Percentiles rank a stretch among this genome's conserved stretches.
Evolutionary conservation across 371 early-diverging fungal genomes (phyloP).

Genomic region (Sporodiniella umbellata): DNA sequence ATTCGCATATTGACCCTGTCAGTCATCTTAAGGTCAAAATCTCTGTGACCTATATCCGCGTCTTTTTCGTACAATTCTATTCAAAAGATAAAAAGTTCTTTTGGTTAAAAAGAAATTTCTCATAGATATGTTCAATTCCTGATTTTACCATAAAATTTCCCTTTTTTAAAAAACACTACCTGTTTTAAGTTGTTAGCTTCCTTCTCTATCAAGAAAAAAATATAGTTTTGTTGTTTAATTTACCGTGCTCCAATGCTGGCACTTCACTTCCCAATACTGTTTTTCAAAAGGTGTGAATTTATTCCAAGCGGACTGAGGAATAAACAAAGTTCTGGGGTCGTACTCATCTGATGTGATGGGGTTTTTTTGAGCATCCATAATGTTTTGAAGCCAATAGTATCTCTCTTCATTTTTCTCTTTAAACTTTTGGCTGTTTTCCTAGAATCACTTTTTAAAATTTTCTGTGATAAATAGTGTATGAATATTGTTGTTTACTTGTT

Average conservation of each 20-base stretch:
- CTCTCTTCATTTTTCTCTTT: slow-evolving; percentile 85
- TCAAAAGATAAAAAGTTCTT: background rate
- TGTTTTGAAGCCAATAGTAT: slow-evolving; percentile 83
- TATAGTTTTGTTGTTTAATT: no score
- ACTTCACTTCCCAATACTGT: slow-evolving; percentile 99
- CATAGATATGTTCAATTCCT: no score
- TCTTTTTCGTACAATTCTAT: slow-evolving; percentile 99
- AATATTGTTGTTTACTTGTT: background rate
- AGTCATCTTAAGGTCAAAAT: slow-evolving; percentile 96
- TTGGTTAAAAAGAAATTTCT: no score
- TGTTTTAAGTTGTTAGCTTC: background rate
- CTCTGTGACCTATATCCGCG: slow-evolving; percentile 96
- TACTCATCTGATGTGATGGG: slow-evolving; percentile 78
- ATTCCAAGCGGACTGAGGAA: slow-evolving; percentile 80
- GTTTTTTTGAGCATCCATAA: slow-evolving; percentile 77
- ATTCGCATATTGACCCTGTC: slow-evolving; percentile 99
- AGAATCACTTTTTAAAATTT: background rate
- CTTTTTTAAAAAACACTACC: slow-evolving; percentile 99
- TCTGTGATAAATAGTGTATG: no score
- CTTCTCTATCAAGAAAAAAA: background rate
- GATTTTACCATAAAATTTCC: slow-evolving; percentile 93
- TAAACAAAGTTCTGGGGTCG: slow-evolving; percentile 91
- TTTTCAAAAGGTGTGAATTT: slow-evolving; percentile 97
- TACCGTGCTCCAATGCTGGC: slow-evolving; percentile 92
- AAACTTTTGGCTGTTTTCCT: slow-evolving; percentile 57